A percentile compares a stretch with the other conserved stretches of the same genome.
phyloP scores from a whole-genome alignment of 306 rosid species.

The Cicer bijugum region DNA sequence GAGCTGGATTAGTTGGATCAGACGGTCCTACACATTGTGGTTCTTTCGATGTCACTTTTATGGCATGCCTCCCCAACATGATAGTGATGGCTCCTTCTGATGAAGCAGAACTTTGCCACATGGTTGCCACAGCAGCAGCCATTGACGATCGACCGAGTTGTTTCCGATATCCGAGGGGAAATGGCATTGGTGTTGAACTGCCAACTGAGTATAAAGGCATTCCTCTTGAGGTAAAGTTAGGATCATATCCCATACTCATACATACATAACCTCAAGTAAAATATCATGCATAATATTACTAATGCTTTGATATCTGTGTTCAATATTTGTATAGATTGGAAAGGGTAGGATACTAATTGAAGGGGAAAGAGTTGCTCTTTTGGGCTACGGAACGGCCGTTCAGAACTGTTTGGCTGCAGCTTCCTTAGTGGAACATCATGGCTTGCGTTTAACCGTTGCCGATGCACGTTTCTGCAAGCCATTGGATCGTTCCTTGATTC shows the following conservation, averaged over 20 bases:
- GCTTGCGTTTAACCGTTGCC: constrained; percentile 67
- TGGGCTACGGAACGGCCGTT: constrained; percentile 88
- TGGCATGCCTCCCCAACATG: constrained; percentile 99
- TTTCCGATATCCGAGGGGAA: constrained; percentile 94
- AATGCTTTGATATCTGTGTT: constrained; percentile 34
- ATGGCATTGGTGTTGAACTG: constrained; percentile 76
- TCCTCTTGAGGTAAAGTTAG: constrained; percentile 61
- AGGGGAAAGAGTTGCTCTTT: constrained; percentile 94
- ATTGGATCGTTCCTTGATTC: constrained; percentile 72
- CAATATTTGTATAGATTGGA: constrained; percentile 66
- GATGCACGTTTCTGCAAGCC: constrained; percentile 99
- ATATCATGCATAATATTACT: constrained; percentile 12
- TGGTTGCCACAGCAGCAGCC: constrained; percentile 97
- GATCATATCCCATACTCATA: constrained; percentile 28
- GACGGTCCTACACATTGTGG: constrained; percentile 96
- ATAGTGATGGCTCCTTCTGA: constrained; percentile 99
- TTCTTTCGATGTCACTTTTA: constrained; percentile 87
- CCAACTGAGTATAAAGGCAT: constrained; percentile 83
- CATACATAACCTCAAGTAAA: not conserved
- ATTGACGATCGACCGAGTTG: constrained; percentile 94
- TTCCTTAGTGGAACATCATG: constrained; percentile 58
- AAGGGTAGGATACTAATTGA: constrained; percentile 77
- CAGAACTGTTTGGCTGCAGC: constrained; percentile 88
- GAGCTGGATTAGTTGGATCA: constrained; percentile 97
- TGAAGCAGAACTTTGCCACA: constrained; percentile 89